Evolutionary conservation across 805 yeast species (phyloP), one percentile per base, ranked within the genome.

Genomic region (Limtongozyma cylindracea): DNA sequence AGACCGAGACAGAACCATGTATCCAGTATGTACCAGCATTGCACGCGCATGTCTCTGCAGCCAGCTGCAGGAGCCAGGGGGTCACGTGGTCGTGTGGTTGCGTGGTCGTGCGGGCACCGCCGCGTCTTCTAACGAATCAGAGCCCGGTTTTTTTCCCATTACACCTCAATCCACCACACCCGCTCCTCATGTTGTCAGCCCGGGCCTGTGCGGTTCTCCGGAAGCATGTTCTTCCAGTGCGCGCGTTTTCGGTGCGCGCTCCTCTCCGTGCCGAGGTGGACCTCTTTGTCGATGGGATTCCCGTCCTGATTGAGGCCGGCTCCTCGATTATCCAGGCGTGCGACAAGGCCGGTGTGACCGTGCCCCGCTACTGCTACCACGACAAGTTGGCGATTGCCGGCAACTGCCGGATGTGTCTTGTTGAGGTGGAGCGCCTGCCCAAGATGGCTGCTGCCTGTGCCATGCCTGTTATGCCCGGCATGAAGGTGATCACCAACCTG

Each of bases 381-480:
- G 92, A 77, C 38, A 74, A 76, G 46, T 59, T 77, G 31, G 82
- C 91, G 17, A 62, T 76, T 39, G 92, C 92, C 8, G 92, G 92
- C 40, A 77, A 76, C 52, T 76, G 92, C 47, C 69, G 92, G 47
- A 76, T 76, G 92, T 76, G 92, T 43, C 60, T 76, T 15, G 92
- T 76, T 21, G 92, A 76, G 38, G 72, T 77, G 25, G 91, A 77
- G 48, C 64, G 72, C 41, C 77, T 84, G 35, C 91, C 91, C 25
- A 76, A 76, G 46, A 64, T 80, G 39, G 74, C 76, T 31, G 91
- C 92, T 3, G 71, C 91, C 8, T 76, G 92, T 54, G 80, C 91
- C 21, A 70, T 71, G 67, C 92, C 92, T 16, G 92, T 72, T n/a
- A 72, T 67, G 38, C 63, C 66, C 27, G 91, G 91, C 24, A 74